Conservation (phyloP, 352 stramenopile genomes). For the Globisporangium nodosum region DNA sequence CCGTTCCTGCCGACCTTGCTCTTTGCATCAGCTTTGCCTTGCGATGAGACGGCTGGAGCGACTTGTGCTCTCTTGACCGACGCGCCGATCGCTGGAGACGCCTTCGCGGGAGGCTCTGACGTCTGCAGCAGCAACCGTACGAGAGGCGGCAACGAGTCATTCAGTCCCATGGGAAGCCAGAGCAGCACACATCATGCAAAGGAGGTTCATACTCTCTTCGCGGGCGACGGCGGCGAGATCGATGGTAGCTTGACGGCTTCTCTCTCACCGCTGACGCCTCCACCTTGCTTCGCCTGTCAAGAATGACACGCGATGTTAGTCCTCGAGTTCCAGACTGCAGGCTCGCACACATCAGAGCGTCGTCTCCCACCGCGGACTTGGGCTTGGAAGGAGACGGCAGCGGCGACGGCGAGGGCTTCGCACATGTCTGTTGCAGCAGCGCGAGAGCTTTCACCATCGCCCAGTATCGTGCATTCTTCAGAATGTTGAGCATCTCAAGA, state of each 20-base stretch:
- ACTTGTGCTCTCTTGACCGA: background rate
- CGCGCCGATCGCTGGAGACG: background rate
- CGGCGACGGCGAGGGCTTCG: background rate
- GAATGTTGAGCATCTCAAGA: too few relatives aligned
- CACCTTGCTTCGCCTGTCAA: conserved; percentile 10
- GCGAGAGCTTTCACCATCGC: too few relatives aligned
- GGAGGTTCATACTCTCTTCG: conserved; percentile 23
- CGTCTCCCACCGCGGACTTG: background rate
- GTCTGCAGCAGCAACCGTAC: background rate
- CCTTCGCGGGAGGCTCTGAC: background rate
- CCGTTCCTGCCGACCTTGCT: background rate
- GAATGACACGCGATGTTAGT: background rate
- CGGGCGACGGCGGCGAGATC: conserved; percentile 20
- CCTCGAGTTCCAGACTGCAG: too few relatives aligned
- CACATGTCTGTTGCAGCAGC: background rate
- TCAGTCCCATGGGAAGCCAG: background rate
- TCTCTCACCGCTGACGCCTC: conserved; percentile 14
- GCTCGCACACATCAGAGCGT: too few relatives aligned
- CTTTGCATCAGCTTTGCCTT: conserved; percentile 1
- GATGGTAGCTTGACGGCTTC: conserved; percentile 40
- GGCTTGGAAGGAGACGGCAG: conserved; percentile 5
- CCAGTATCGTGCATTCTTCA: too few relatives aligned
- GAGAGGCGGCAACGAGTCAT: background rate
- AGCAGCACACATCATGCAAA: too few relatives aligned
- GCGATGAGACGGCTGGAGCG: background rate